Evolutionary conservation across 108 stramenopile genomes (phyloP), one percentile per base, ranked within the genome.

Genomic region (Skeletonema costatum): DNA sequence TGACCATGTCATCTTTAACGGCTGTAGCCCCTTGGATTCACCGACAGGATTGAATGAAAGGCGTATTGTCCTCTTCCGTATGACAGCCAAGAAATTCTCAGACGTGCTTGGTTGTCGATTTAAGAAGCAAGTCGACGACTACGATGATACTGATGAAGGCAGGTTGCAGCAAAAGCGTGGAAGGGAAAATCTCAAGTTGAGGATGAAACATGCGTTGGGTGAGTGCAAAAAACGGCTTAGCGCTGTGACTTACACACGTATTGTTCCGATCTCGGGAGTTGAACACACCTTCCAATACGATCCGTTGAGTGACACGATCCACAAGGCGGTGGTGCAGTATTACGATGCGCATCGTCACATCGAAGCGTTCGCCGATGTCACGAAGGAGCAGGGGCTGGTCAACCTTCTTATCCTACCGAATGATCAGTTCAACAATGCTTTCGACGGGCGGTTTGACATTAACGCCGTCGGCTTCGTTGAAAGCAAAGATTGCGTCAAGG

Each of bases 101-200:
- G 44, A 44, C 13, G 44, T 44, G 13, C 44, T 44, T 14, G 44
- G 44, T 44, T 44, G 44, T 44, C 44, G 44, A 44, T 44, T 13
- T 44, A 14, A 10, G 44, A 44, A 44, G 4, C 1, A 2, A 44
- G 44, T 44, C 8, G 44, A 44, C 8, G 44, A 14, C 44, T 44
- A 44, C 44, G 44, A 44, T 44, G 44, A 44, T 44, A 44, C 44
- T 44, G 44, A 44, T 44, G 44, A 44, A 44, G 44, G 44, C 44
- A 44, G 44, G 44, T 44, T 44, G 44, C 44, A 44, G 44, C 32
- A 32, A 62, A 62, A 62, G 33, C 60, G 60, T 32, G 60, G 60
- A 16, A 62, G 60, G 60, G 60, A 62, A 14, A 35, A 62, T 62
- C 60, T 62, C 60, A 35, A 62, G 60, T 7, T 32, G 60, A 62